phyloP scores from a whole-genome alignment of 495 filamentous ascomycete species.

The Amphirosellinia nigrospora region DNA sequence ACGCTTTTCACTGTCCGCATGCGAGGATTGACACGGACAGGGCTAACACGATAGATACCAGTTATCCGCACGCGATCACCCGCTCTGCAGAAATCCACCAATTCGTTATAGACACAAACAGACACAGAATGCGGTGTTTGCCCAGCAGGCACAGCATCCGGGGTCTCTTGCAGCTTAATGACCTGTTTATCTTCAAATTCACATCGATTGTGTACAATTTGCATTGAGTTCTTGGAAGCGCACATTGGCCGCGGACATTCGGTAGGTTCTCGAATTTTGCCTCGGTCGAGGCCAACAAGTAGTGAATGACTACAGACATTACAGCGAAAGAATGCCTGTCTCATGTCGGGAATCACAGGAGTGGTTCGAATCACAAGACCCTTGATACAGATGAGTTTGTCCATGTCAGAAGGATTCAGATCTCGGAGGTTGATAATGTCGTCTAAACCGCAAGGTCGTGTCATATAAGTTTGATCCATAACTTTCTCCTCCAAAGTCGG shows the following conservation, averaged over 20 bases:
- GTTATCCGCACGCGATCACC: slow-evolving; percentile 96
- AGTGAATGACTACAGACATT: slow-evolving; percentile 89
- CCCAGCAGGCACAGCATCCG: slow-evolving; percentile 90
- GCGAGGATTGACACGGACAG: slow-evolving; percentile 92
- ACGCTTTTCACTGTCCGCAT: slow-evolving; percentile 90
- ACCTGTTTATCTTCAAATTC: slow-evolving; percentile 96
- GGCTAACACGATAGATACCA: slow-evolving; percentile 93
- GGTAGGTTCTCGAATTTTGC: slow-evolving; percentile 94
- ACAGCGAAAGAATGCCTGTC: slow-evolving; percentile 91
- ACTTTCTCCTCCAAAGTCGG: slow-evolving; percentile 63
- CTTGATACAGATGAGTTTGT: slow-evolving; percentile 95
- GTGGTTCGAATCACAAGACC: slow-evolving; percentile 96
- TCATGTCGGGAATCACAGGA: slow-evolving; percentile 98
- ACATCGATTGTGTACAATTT: slow-evolving; percentile 96
- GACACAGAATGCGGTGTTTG: slow-evolving; percentile 99
- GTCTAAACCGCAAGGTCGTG: slow-evolving; percentile 90
- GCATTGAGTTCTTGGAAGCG: slow-evolving; percentile 90
- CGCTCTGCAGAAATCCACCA: slow-evolving; percentile 96
- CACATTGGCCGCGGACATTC: slow-evolving; percentile 86
- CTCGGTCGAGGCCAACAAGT: slow-evolving; percentile 89
- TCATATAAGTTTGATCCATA: slow-evolving; percentile 76
- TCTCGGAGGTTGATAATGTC: slow-evolving; percentile 90
- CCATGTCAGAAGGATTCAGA: slow-evolving; percentile 93
- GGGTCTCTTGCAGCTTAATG: slow-evolving; percentile 98
- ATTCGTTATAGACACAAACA: slow-evolving; percentile 93